Evolutionary conservation across 352 stramenopile species (phyloP), one percentile per base, ranked within the genome.

Genomic region (Phytopythium oedochilum): DNA sequence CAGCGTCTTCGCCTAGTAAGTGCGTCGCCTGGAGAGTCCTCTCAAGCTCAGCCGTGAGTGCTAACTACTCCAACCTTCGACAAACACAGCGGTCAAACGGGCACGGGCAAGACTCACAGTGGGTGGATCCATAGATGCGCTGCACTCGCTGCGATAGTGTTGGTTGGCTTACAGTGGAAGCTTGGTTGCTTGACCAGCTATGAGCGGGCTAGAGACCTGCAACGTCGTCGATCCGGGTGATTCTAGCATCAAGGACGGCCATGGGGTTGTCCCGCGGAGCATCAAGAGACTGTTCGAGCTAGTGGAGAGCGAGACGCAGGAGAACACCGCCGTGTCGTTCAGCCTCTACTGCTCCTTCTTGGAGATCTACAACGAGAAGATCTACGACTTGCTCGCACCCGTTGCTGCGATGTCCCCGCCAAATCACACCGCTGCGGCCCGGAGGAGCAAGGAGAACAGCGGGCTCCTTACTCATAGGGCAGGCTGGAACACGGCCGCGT

Each of bases 331-430:
- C n/a, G 52, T 69, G 8, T 71, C 61, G 1, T 87, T 88, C 57
- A 58, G 43, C 5, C 54, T 87, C 20, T 87, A 86, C 44, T 86
- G 76, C 48, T 92, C 73, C 2, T 87, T 84, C 53, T 71, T 88
- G 17, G 76, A 88, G 82, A 89, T 92, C 31, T 85, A 86, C 70
- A 89, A 89, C 50, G 82, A 92, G 43, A 85, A 78, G 42, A 86
- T 92, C 38, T 92, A 83, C 48, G 78, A 92, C 51, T 74, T 92
- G 29, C 59, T 91, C 5, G 71, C 73, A 2, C 52, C 60, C 15
- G 68, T 75, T 10, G 38, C 42, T 15, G 15, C 42, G 6, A 11
- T 10, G 22, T 42, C 47, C 20, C 11, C 31, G 8, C 14, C 29
- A 5, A n/a, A 43, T 20, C 47, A 42, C 34, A 46, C 26, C 7